These are phyloP conservation scores for Paspalum vaginatum DNA, from an alignment of 176 grass and related monocot species.

Conservation along the genomic window DNA sequence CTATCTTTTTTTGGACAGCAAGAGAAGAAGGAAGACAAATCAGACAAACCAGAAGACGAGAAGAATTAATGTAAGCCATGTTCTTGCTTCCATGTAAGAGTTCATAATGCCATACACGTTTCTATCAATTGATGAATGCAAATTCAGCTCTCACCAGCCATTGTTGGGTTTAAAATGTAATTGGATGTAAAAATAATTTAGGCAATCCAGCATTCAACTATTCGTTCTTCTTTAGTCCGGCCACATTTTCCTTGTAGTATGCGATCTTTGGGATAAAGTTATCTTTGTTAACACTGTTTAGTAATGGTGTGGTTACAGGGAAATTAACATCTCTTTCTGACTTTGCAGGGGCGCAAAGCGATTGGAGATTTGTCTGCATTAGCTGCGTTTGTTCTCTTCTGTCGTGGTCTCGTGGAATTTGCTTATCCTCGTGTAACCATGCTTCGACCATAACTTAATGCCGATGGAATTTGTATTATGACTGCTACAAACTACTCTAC, in stretches of 20 bases:
- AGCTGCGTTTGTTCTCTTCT: slow-evolving; percentile 20
- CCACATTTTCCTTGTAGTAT: background rate
- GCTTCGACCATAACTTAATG: slow-evolving; percentile 34
- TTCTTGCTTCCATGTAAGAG: slow-evolving; percentile 40
- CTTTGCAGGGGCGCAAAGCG: slow-evolving; percentile 23
- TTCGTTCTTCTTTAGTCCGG: background rate
- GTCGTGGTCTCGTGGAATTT: slow-evolving; percentile 34
- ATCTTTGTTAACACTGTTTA: background rate
- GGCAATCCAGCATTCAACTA: background rate
- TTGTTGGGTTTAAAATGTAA: background rate
- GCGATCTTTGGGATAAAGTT: background rate
- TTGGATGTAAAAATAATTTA: background rate
- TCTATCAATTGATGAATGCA: background rate
- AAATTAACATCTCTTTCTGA: background rate
- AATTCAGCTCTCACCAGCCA: background rate
- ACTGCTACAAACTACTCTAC: slow-evolving; percentile 4
- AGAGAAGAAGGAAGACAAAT: slow-evolving; percentile 76
- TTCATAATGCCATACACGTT: background rate
- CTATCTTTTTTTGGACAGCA: slow-evolving; percentile 36
- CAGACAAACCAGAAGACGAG: slow-evolving; percentile 71
- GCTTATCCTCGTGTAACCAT: slow-evolving; percentile 38
- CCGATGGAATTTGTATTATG: slow-evolving; percentile 43
- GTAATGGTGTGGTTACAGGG: background rate
- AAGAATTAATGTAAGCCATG: slow-evolving; percentile 50
- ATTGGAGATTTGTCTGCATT: slow-evolving; percentile 31